phyloP scores from a whole-genome alignment of 108 stramenopile species.

The Parmales sp. region DNA sequence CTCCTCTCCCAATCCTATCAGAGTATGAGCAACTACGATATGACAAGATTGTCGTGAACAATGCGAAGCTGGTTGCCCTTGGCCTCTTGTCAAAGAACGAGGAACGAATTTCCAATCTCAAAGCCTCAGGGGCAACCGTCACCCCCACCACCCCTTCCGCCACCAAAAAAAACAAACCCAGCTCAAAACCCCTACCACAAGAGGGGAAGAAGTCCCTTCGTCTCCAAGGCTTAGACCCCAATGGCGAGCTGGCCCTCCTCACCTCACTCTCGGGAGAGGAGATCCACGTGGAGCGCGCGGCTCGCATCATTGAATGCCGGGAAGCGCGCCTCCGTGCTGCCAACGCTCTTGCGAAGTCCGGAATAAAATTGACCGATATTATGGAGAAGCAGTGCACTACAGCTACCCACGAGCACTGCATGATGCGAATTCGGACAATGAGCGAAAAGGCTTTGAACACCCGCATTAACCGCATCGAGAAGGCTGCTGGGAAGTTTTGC shows the following conservation, averaged over 20 bases:
- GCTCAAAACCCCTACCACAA: neutral
- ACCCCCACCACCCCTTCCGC: neutral
- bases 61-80: conserved; percentile 39
- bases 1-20: neutral
- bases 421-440: conserved; percentile 69
- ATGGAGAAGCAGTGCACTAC: conserved; percentile 71
- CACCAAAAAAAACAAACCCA: neutral
- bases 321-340: conserved; percentile 55
- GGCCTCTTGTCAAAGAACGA: conserved; percentile 57
- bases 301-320: conserved; percentile 49
- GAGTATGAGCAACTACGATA: neutral
- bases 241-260: conserved; percentile 15
- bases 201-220: conserved; percentile 39
- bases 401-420: conserved; percentile 75
- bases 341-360: conserved; percentile 31
- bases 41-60: conserved; percentile 63
- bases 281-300: conserved; percentile 28
- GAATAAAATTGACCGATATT: conserved; percentile 29
- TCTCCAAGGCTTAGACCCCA: conserved; percentile 35
- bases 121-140: conserved; percentile 30
- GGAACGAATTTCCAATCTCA: conserved; percentile 49
- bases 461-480: conserved; percentile 68
- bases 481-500: conserved; percentile 73
- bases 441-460: conserved; percentile 54
- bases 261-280: conserved; percentile 10